Evolutionary conservation across 805 yeast species (phyloP).

Genomic region (Candida sanyiensis): DNA sequence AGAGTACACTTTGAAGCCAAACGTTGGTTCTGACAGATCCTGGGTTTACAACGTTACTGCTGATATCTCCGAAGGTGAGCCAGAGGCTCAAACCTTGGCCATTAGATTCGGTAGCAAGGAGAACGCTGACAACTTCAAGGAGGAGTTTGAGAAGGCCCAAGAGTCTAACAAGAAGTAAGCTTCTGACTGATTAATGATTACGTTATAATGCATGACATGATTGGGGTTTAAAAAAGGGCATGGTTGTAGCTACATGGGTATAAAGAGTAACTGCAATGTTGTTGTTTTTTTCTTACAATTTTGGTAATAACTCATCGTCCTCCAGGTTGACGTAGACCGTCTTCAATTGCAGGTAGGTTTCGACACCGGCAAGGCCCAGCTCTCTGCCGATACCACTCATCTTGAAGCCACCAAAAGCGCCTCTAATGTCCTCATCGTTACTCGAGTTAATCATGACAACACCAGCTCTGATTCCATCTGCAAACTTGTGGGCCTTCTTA

Average conservation of each 20-base stretch:
- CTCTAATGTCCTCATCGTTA: slow-evolving; percentile 55
- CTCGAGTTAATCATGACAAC: slow-evolving; percentile 66
- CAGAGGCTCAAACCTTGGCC: slow-evolving; percentile 95
- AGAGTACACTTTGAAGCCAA: slow-evolving; percentile 80
- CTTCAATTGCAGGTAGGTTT: slow-evolving; percentile 67
- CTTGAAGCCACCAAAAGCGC: slow-evolving; percentile 81
- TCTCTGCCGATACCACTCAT: slow-evolving; percentile 79
- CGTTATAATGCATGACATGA: slow-evolving; percentile 3
- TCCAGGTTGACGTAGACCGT: slow-evolving; percentile 66
- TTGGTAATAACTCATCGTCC: slow-evolving; percentile 25
- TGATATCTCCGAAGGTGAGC: slow-evolving; percentile 90
- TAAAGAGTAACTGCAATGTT: neutral
- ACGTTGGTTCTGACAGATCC: slow-evolving; percentile 95
- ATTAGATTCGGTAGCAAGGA: slow-evolving; percentile 90
- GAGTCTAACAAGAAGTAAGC: slow-evolving; percentile 45
- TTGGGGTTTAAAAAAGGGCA: neutral
- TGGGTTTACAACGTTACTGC: slow-evolving; percentile 97
- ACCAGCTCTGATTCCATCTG: slow-evolving; percentile 58
- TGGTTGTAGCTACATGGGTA: neutral
- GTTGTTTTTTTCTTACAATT: neutral
- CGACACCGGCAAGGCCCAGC: slow-evolving; percentile 67
- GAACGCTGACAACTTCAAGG: slow-evolving; percentile 93
- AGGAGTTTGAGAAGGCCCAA: slow-evolving; percentile 83
- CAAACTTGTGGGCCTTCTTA: slow-evolving; percentile 57
- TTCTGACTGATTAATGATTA: neutral